Conservation (phyloP, 2,329 filamentous ascomycete species). For the Anthostomella pinea region DNA sequence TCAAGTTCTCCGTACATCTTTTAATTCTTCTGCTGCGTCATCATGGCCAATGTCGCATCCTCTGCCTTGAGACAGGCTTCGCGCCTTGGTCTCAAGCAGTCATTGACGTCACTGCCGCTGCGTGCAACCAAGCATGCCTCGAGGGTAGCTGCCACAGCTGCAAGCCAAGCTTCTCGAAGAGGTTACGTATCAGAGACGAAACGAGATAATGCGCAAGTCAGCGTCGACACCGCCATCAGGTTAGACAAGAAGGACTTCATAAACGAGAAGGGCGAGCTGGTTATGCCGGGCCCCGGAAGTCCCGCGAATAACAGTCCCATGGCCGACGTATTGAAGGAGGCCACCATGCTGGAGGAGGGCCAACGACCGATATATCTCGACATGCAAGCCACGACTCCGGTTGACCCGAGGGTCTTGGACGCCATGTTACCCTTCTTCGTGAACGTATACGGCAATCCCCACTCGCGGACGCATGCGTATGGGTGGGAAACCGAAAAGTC, state of each 20-base stretch:
- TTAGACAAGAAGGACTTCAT: slow-evolving; percentile 82
- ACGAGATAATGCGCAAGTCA: slow-evolving; percentile 75
- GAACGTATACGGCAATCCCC: slow-evolving; percentile 92
- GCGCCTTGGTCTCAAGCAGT: slow-evolving; percentile 47
- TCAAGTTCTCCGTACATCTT: slow-evolving; percentile 8
- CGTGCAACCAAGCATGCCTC: slow-evolving; percentile 33
- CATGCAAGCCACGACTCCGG: slow-evolving; percentile 95
- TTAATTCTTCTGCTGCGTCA: slow-evolving; percentile 17
- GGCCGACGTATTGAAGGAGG: slow-evolving; percentile 84
- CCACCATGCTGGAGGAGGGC: slow-evolving; percentile 88
- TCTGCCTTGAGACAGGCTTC: slow-evolving; percentile 74
- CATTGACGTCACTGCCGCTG: slow-evolving; percentile 35
- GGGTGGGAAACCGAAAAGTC: slow-evolving; percentile 98
- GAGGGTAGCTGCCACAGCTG: slow-evolving; percentile 31
- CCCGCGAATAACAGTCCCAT: slow-evolving; percentile 73
- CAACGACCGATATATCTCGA: slow-evolving; percentile 95
- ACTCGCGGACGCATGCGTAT: slow-evolving; percentile 95
- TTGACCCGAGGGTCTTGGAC: slow-evolving; percentile 91
- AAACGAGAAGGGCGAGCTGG: slow-evolving; percentile 39
- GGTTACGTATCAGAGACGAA: slow-evolving; percentile 83
- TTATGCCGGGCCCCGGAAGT: slow-evolving; percentile 56
- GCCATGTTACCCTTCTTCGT: slow-evolving; percentile 95
- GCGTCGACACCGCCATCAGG: slow-evolving; percentile 78
- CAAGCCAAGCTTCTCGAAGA: slow-evolving; percentile 39
- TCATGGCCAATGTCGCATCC: slow-evolving; percentile 65